Conservation (phyloP, 2,329 filamentous ascomycete genomes). For the Penicillium sp. region DNA sequence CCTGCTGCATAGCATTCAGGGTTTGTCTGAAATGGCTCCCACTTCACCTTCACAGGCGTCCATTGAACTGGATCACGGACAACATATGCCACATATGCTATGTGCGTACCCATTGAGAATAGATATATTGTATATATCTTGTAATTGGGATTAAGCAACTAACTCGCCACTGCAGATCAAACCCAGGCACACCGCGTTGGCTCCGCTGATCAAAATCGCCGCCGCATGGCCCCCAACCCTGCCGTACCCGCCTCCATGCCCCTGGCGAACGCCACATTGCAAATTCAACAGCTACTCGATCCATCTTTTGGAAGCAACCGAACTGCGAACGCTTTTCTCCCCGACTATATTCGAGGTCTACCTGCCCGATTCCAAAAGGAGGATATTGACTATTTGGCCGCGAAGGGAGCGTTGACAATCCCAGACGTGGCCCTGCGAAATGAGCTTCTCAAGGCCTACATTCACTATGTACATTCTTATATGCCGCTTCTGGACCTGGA, state of each 20-base stretch:
- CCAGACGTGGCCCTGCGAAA: slow-evolving; percentile 70
- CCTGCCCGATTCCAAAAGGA: slow-evolving; percentile 74
- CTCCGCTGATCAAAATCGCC: slow-evolving; percentile 45
- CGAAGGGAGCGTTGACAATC: slow-evolving; percentile 80
- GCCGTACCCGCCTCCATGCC: slow-evolving; percentile 40
- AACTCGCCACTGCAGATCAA: slow-evolving; percentile 26
- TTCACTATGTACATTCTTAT: slow-evolving; percentile 89
- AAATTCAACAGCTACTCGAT: slow-evolving; percentile 39
- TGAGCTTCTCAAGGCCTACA: slow-evolving; percentile 76
- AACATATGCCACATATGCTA: slow-evolving; percentile 64
- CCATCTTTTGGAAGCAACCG: slow-evolving; percentile 51
- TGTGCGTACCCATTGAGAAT: slow-evolving; percentile 49
- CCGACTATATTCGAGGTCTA: slow-evolving; percentile 75
- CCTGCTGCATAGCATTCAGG: slow-evolving; percentile 29
- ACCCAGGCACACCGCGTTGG: slow-evolving; percentile 47
- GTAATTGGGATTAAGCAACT: neutral
- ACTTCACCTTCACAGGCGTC: slow-evolving; percentile 48
- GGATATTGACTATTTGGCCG: slow-evolving; percentile 77
- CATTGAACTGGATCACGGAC: slow-evolving; percentile 49
- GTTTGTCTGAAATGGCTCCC: slow-evolving; percentile 33
- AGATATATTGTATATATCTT: neutral
- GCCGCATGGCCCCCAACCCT: slow-evolving; percentile 47
- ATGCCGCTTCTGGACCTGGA: slow-evolving; percentile 80
- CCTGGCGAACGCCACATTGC: slow-evolving; percentile 35
- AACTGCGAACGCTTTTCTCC: slow-evolving; percentile 51